Percentiles rank a stretch among this genome's conserved stretches.
Evolutionary conservation across 2,329 filamentous ascomycete genomes (phyloP).

Genomic region (Chrysosphaeria jannelii): DNA sequence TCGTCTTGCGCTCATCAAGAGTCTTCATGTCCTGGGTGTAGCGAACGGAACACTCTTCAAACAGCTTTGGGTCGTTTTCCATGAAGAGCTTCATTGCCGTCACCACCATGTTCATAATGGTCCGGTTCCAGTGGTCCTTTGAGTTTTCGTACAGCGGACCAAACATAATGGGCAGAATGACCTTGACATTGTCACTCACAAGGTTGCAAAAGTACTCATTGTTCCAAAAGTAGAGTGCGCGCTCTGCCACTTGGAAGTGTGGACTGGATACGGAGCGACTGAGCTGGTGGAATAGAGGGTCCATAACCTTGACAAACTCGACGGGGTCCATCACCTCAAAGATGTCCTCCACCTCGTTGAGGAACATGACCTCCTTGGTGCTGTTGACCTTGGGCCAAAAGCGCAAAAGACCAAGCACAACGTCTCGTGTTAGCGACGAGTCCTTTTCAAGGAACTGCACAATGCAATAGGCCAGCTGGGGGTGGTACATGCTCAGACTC

Average conservation of each 20-base stretch:
- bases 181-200: constrained; percentile 95
- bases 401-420: constrained; percentile 73
- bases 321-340: constrained; percentile 99
- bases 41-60: constrained; percentile 94
- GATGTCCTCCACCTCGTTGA: constrained; percentile 97
- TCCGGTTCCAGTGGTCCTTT: constrained; percentile 97
- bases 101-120: constrained; percentile 98
- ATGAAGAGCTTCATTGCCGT: constrained; percentile 99
- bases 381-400: constrained; percentile 99
- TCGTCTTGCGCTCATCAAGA: constrained; percentile 54
- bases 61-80: constrained; percentile 96
- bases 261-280: constrained; percentile 95
- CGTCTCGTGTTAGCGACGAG: constrained; percentile 85
- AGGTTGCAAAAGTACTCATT: constrained; percentile 99
- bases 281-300: constrained; percentile 86
- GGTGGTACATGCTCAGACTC: constrained; percentile 98
- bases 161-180: constrained; percentile 98
- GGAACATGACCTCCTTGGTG: constrained; percentile 98
- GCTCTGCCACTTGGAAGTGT: constrained; percentile 94
- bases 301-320: constrained; percentile 95
- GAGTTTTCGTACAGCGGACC: constrained; percentile 94
- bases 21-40: constrained; percentile 93
- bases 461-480: constrained; percentile 92
- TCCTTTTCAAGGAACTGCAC: constrained; percentile 98
- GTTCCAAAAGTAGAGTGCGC: constrained; percentile 98